Base-by-base conservation (phyloP, 1,139 yeast species). In the Geotrichum reessii region DNA sequence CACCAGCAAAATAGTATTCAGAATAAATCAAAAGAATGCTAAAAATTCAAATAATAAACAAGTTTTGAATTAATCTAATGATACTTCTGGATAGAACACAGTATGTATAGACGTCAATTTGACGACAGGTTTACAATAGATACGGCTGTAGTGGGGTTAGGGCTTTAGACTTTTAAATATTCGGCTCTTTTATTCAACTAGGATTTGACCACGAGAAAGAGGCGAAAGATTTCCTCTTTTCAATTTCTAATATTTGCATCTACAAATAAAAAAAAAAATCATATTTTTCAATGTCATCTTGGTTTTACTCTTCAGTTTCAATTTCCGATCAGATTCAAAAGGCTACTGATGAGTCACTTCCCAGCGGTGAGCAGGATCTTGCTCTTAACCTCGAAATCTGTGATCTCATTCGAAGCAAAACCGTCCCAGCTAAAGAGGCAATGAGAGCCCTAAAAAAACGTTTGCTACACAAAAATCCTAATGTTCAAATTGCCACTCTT, bases 281-380 rank as follows among this genome's bases (percentile, higher is more conserved):
- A 37, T 14, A 50, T 46, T 14, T 19, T 1, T 7, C 4, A 47
- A 57, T 58, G 60, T 52, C 58, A 9, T 80, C 91, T 53, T 86
- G 92, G 92, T 85, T 85, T 69, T 74, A 81, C 27, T 71, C 81
- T 2, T 72, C 78, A 17, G 73, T 78, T 3, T 79, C 79, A 22
- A 75, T 88, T 50, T 95, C 87, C 63, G 79, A 77, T 59, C 82
- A 85, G 66, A 82, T 92, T 55, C 81, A 80, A 57, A 83, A 81
- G 64, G 96, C 97, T 14, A 91, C 98, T 0, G 86, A 93, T 40
- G 97, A 90, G 71, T 76, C 88, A 22, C 86, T 93, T 56, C 98
- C 98, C 2, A 85, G 87, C 68, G 99, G 98, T 2, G 97, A 91
- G 66, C 80, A 89, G 58, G 97, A 93, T 66, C 78, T 89, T 63